These are phyloP conservation scores for Kodamaea kaohsiungensis DNA, from an alignment of 805 yeast genomes.

Conservation along the genomic window DNA sequence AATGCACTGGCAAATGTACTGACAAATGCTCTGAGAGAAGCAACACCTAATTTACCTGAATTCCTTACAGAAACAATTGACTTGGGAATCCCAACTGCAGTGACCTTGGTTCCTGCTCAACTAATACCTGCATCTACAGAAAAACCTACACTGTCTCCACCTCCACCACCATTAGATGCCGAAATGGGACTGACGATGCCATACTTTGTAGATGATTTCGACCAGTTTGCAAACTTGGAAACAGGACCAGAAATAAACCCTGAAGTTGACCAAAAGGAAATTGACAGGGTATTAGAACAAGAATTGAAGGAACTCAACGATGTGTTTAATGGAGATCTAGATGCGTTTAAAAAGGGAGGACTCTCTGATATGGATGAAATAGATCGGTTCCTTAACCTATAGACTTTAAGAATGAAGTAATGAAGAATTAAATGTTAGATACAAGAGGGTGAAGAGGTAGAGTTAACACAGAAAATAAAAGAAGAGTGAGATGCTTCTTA, in stretches of 20 bases:
- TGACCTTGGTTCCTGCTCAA: background rate
- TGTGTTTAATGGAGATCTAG: conserved; percentile 11
- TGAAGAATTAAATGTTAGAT: background rate
- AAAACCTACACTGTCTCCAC: background rate
- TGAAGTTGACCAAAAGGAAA: conserved; percentile 2
- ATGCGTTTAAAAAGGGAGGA: conserved; percentile 2
- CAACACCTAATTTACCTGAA: background rate
- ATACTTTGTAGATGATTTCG: conserved; percentile 9
- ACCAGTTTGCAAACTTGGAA: conserved; percentile 1
- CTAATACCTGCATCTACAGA: background rate
- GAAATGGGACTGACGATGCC: conserved; percentile 8
- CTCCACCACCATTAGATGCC: conserved; percentile 7
- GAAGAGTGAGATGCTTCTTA: too few species aligned
- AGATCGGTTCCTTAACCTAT: conserved; percentile 8
- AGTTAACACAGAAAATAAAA: too few species aligned
- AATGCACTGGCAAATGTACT: background rate
- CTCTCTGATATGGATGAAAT: conserved; percentile 7
- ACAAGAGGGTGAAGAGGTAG: too few species aligned
- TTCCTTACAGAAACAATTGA: background rate
- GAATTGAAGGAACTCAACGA: conserved; percentile 11
- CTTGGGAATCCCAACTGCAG: background rate
- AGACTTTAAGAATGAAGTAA: background rate
- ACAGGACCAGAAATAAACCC: background rate
- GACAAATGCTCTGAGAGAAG: background rate
- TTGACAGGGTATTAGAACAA: conserved; percentile 8